Evolutionary conservation across 148 eudicot species (phyloP).

Genomic region (Selenicereus undatus): DNA sequence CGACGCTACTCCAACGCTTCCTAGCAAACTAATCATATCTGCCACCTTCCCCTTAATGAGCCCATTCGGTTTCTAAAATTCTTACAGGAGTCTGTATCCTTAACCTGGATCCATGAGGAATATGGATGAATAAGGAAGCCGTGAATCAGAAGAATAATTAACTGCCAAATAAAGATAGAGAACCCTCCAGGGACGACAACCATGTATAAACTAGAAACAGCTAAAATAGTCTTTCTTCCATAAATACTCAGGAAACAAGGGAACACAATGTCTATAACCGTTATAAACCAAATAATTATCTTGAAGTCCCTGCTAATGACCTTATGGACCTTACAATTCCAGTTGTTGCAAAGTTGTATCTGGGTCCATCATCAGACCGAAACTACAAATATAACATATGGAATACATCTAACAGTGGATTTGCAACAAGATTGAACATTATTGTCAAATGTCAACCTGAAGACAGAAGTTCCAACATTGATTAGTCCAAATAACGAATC

Average conservation of each 20-base stretch:
- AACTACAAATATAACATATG: neutral
- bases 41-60: too few species aligned
- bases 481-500: neutral
- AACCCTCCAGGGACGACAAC: neutral
- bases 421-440: constrained; percentile 1
- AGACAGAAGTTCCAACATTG: neutral
- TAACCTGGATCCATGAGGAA: too few species aligned
- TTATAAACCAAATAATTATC: too few species aligned
- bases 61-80: too few species aligned
- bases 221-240: neutral
- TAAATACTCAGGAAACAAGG: neutral
- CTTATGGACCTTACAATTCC: neutral
- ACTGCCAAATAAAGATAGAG: neutral
- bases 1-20: too few species aligned
- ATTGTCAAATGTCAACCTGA: constrained; percentile 8
- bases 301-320: neutral
- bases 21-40: too few species aligned
- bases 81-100: too few species aligned
- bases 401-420: constrained; percentile 4
- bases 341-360: neutral
- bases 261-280: neutral
- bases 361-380: neutral
- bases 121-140: too few species aligned
- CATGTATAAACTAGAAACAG: neutral
- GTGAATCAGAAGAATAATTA: too few species aligned